A percentile compares a stretch with the other conserved stretches of the same genome.
phyloP scores from a whole-genome alignment of 352 stramenopile species.

The Aphanomyces astaci region DNA sequence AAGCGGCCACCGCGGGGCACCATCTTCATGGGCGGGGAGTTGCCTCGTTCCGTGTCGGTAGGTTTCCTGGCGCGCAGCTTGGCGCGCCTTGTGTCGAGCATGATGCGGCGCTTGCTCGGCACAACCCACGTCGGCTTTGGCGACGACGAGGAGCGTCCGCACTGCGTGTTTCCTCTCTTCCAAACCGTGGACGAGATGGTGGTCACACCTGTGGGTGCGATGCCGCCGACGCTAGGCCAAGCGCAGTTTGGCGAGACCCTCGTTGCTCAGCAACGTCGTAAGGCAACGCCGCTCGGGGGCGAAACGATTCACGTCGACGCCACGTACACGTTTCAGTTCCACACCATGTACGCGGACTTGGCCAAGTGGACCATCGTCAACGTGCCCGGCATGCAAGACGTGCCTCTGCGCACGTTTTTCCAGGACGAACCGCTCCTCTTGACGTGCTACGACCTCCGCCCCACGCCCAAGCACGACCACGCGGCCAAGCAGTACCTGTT shows the following conservation, averaged over 20 bases:
- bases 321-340: conserved; percentile 85
- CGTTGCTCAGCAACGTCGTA: conserved; percentile 31
- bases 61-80: conserved; percentile 74
- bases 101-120: conserved; percentile 60
- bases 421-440: conserved; percentile 59
- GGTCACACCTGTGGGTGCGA: conserved; percentile 43
- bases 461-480: background rate
- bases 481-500: conserved; percentile 66
- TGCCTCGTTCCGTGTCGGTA: conserved; percentile 48
- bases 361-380: conserved; percentile 74
- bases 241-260: conserved; percentile 60
- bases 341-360: conserved; percentile 84
- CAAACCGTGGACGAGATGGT: conserved; percentile 79
- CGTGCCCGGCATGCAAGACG: conserved; percentile 59
- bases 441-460: conserved; percentile 57
- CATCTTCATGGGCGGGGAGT: conserved; percentile 67
- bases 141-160: conserved; percentile 37
- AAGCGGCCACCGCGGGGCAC: conserved; percentile 45
- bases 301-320: conserved; percentile 47
- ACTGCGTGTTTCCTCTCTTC: conserved; percentile 65
- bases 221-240: conserved; percentile 43
- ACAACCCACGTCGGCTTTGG: conserved; percentile 70
- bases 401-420: conserved; percentile 74
- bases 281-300: conserved; percentile 41
- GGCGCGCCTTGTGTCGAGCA: conserved; percentile 62